Evolutionary conservation across 202 grass and related monocot genomes (phyloP), one percentile per base, ranked within the genome.

Genomic region (Schoenoplectus triqueter): DNA sequence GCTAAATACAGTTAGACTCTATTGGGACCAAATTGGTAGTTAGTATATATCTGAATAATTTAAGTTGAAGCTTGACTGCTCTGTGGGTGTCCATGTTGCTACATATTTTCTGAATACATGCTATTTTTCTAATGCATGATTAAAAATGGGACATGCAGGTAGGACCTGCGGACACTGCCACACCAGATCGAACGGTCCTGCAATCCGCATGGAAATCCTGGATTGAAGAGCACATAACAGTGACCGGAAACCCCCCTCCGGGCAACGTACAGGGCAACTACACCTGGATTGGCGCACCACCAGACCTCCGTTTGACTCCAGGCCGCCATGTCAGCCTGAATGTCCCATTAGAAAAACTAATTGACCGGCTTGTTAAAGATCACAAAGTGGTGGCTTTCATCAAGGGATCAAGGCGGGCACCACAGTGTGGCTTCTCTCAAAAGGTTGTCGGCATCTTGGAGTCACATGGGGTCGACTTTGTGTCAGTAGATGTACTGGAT

Each of bases 371-470:
- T 57, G 95, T 95, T 69, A 98, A 95, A 89, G 95, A 98, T 59
- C 91, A 93, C 47, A 95, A 93, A 85, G 92, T 98, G 3, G 95
- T 98, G 14, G 95, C 92, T 64, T 98, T 98, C 91, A 95, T 98
- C 85, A 98, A 95, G 87, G 95, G 95, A 68, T 98, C 93, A 57
- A 89, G 93, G 71, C 91, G 90, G 8, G 92, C 95, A 22, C 95
- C 95, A 0, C 95, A 93, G 47, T 98, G 92, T 10, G 93, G 93
- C 50, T 95, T 98, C 86, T 98, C 95, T 0, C 93, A 98, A 51
- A 93, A 87, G 79, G 93, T 98, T 10, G 88, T 98, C n/a, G 91
- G 91, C 5, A 95, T 98, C 89, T 82, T 95, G 85, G 92, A 98
- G 66, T 81, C 88, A 0, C 88, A 98, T 19, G 95, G 93, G 47